Base-by-base conservation (phyloP, 1,139 yeast species). In the Kluyveromyces marxianus region DNA sequence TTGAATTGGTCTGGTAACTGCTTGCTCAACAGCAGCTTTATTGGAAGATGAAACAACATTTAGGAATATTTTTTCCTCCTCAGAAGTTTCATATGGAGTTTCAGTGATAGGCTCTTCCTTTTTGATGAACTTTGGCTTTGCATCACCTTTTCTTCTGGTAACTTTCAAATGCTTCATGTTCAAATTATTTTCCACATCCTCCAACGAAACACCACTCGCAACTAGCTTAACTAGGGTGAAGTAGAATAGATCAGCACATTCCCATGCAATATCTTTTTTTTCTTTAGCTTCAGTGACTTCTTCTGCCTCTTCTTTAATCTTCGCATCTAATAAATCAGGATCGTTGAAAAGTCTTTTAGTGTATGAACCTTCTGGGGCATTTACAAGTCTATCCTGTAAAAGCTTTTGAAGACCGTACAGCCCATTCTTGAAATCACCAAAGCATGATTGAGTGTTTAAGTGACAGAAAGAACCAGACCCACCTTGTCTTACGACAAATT, bases 271-370 rank as follows among this genome's bases (percentile, higher is more conserved):
- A 52, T 92, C 97, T 3, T 76, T 77, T 54, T 74, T 73, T 6
- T 73, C 59, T 47, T 67, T 64, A 24, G 98, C 97, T 48, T 88
- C 97, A 36, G 90, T 81, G 52, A 92, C 76, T 66, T 94, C 99
- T 60, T 92, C 97, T 46, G 96, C 95, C 67, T 92, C 99, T 69
- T 92, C 98, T 64, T 81, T 79, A 67, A 92, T 83, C 71, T 92
- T 92, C 25, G 97, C 96, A 48, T 76, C 71, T 54, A 94, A 72
- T 44, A 92, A 72, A 30, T 72, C 74, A 39, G 80, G 81, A 66
- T 92, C 97, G 46, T 77, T 74, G 60, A 92, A 89, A 52, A 92
- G 73, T 53, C 99, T 75, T 59, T 83, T 83, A 28, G 98, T 90
- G 69, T 92, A 92, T 3, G 97, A 89, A 1, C 96, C 97, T 54